Conservation (phyloP, 1,139 yeast species). For the Hansenula anomala region DNA sequence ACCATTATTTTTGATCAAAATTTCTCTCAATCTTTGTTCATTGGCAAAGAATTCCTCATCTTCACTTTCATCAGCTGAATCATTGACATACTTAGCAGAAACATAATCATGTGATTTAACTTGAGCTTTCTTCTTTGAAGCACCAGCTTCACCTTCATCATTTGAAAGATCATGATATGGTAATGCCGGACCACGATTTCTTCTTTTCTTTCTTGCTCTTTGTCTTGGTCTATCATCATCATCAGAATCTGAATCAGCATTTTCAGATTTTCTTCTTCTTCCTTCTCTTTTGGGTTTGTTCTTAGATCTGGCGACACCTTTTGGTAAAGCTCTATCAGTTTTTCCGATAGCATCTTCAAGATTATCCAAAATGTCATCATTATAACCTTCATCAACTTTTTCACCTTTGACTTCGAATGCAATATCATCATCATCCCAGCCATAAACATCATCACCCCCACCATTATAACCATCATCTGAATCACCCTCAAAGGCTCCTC, state of each 20-base stretch:
- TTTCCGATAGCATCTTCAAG: conserved; percentile 13
- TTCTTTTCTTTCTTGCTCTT: conserved; percentile 5
- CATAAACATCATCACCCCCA: conserved; percentile 7
- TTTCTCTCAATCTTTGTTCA: conserved; percentile 48
- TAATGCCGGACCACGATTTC: conserved; percentile 1
- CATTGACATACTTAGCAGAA: conserved; percentile 47
- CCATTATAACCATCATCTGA: conserved; percentile 7
- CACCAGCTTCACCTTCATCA: conserved; percentile 7
- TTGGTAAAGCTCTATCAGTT: conserved; percentile 3
- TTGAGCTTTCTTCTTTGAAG: conserved; percentile 1
- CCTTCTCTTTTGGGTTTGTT: conserved; percentile 7
- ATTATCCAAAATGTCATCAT: conserved; percentile 21
- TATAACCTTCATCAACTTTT: conserved; percentile 18
- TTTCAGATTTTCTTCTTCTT: background rate
- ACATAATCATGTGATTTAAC: conserved; percentile 3
- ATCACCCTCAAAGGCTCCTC: conserved; percentile 11
- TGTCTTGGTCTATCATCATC: conserved; percentile 1
- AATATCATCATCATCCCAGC: conserved; percentile 17
- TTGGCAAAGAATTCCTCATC: conserved; percentile 50
- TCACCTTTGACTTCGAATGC: conserved; percentile 12
- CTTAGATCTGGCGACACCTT: conserved; percentile 14
- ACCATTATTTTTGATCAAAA: conserved; percentile 27
- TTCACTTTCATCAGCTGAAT: conserved; percentile 67
- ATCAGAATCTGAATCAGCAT: background rate
- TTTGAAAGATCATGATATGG: conserved; percentile 15